Evolutionary conservation across 495 filamentous ascomycete species (phyloP), one percentile per base, ranked within the genome.

Genomic region (Thermochaetoides thermophila): DNA sequence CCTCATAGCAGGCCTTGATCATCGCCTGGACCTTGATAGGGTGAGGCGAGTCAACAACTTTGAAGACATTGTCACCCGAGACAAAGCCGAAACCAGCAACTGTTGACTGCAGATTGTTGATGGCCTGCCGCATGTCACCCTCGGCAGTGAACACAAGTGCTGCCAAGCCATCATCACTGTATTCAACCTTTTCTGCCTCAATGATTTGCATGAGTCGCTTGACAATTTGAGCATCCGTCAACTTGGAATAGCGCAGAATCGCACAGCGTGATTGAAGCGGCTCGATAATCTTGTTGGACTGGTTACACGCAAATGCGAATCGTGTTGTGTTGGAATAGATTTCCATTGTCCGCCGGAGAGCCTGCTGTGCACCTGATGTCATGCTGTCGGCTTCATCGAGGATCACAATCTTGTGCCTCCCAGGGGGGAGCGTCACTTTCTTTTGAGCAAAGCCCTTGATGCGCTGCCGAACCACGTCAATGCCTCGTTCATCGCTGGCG

Each of bases 401-500:
- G 40, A 99, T 96, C 9, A 99, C 81, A 16, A 99, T 57, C 60
- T 99, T 99, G 49, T 99, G 89, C 28, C 85, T 71, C 16, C 89
- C 89, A 2, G 69, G 61, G 1, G 89, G 89, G 12, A 99, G 66
- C 0, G 87, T 99, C 40, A 99, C 89, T 57, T 99, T 99, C 59
- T 99, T 99, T 57, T 99, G 89, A 2, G 89, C 89, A 52, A 99
- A 99, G 26, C 83, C 84, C 58, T 99, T 99, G 56, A 99, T 99
- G 27, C 91, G 72, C 45, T 93, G 93, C n/a, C 89, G 78, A 20
- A 99, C 89, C 15, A 99, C 89, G 49, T 99, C 89, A 57, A 99
- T 99, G 46, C 81, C 89, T 67, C 89, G 70, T 57, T 99, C 89
- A 43, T 99, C 89, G 53, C 78, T 85, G 28, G 89, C 89, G 44